These are phyloP conservation scores for Suillus alpinus DNA, from an alignment of 768 basidiomycete species.

Conservation along the genomic window DNA sequence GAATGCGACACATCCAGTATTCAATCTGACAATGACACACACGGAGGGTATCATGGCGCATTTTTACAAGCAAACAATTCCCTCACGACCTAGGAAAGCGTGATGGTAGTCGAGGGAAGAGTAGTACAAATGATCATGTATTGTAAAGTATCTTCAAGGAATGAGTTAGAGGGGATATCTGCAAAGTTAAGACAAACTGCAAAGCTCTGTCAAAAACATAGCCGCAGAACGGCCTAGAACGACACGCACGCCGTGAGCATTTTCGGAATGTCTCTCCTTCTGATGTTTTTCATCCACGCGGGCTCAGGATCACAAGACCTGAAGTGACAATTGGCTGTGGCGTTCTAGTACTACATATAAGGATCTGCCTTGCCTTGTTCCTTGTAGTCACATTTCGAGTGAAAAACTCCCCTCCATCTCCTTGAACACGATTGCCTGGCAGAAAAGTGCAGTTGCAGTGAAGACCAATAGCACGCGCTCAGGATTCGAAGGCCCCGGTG, in stretches of 20 bases:
- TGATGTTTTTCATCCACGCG: background rate
- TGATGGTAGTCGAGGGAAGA: background rate
- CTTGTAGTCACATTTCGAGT: background rate
- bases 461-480: background rate
- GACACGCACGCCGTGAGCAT: background rate
- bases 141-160: background rate
- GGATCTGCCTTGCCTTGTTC: too few relatives aligned
- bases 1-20: conserved; percentile 82
- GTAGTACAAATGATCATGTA: background rate
- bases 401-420: background rate
- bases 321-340: background rate
- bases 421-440: background rate
- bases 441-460: background rate
- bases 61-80: conserved; percentile 65
- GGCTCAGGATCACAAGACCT: background rate
- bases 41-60: conserved; percentile 63
- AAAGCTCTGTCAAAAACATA: background rate
- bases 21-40: conserved; percentile 72
- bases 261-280: background rate
- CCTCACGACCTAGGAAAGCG: conserved; percentile 25
- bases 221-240: background rate
- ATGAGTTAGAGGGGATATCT: background rate
- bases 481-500: background rate
- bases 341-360: background rate
- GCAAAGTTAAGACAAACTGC: background rate